Evolutionary conservation across 768 basidiomycete genomes (phyloP).

Genomic region (Fistulinella prunicolor): DNA sequence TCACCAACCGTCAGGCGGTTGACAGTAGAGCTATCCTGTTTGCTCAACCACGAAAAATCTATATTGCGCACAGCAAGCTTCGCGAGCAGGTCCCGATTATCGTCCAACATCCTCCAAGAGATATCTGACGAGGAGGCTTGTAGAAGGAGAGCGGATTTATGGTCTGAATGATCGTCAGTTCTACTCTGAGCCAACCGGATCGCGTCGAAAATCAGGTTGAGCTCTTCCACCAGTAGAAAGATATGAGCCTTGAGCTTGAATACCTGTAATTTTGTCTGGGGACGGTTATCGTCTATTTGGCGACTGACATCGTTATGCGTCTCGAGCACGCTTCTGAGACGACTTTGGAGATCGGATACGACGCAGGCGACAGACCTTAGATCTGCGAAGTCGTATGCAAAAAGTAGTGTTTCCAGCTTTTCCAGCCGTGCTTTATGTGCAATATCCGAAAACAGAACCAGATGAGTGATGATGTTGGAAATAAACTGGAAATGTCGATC

Average conservation of each 20-base stretch:
- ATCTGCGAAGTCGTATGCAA: conserved; percentile 87
- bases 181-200: conserved; percentile 82
- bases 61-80: conserved; percentile 82
- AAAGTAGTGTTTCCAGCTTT: conserved; percentile 75
- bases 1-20: conserved; percentile 74
- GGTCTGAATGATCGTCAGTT: conserved; percentile 58
- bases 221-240: conserved; percentile 69
- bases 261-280: conserved; percentile 49
- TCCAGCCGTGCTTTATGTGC: conserved; percentile 76
- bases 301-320: conserved; percentile 42
- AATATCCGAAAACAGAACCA: conserved; percentile 88
- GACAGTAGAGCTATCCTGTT: conserved; percentile 83
- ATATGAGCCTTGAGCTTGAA: conserved; percentile 72
- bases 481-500: conserved; percentile 81
- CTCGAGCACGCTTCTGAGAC: conserved; percentile 63
- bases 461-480: conserved; percentile 80
- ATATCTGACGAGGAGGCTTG: conserved; percentile 83
- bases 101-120: conserved; percentile 88
- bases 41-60: conserved; percentile 78
- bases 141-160: conserved; percentile 77
- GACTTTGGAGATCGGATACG: conserved; percentile 67
- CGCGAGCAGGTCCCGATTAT: conserved; percentile 66
- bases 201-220: conserved; percentile 82
- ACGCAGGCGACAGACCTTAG: conserved; percentile 67
- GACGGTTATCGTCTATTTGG: conserved; percentile 31